Conservation (phyloP, 208 protist species). For the Herpetomonas tarakana region DNA sequence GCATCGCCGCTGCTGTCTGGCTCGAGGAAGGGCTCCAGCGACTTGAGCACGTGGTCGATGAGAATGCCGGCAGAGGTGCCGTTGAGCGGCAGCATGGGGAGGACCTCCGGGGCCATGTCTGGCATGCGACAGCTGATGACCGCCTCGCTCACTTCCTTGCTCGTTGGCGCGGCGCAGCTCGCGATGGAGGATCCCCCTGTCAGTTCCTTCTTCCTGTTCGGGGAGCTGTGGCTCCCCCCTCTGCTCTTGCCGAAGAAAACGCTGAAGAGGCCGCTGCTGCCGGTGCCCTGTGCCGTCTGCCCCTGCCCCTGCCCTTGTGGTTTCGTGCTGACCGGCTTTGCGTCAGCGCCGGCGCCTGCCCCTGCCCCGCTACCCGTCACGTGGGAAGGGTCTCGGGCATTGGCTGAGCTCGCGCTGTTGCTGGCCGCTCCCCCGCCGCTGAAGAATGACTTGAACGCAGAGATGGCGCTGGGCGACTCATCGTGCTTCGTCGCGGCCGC, state of each 20-base stretch:
- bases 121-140: too few relatives aligned
- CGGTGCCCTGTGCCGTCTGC: background rate
- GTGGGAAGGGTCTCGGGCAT: too few relatives aligned
- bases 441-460: background rate
- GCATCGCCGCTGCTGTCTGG: background rate
- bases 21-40: slow-evolving; percentile 15
- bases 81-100: slow-evolving; percentile 24
- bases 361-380: too few relatives aligned
- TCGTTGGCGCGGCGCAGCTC: too few relatives aligned
- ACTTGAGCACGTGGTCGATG: slow-evolving; percentile 11
- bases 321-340: background rate
- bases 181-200: too few relatives aligned
- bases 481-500: too few relatives aligned
- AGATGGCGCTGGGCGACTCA: background rate
- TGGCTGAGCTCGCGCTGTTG: background rate
- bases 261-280: background rate
- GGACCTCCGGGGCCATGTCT: too few relatives aligned
- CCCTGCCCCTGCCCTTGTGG: background rate
- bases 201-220: too few relatives aligned
- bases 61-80: slow-evolving; percentile 31
- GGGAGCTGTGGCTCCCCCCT: too few relatives aligned
- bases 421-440: background rate
- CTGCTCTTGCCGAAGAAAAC: background rate
- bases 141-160: too few relatives aligned
- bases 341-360: background rate